Evolutionary conservation across 78 protist species (phyloP).

Genomic region (Dictyostelium purpureum): DNA sequence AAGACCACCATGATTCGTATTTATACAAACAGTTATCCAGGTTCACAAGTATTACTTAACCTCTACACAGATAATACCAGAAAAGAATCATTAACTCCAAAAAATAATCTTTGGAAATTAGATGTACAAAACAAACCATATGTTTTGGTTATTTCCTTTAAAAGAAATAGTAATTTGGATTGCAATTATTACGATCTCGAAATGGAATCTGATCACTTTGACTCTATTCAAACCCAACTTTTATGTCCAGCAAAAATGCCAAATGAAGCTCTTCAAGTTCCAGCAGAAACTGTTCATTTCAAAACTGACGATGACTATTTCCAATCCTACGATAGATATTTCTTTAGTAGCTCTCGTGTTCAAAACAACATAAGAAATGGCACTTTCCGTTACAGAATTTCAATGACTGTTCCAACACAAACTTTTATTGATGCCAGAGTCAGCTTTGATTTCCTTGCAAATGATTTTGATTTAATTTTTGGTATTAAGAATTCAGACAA

Average conservation of each 20-base stretch:
- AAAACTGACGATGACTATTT: conserved; percentile 11
- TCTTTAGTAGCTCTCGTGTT: not conserved
- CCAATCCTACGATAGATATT: not conserved
- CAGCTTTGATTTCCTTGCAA: conserved; percentile 55
- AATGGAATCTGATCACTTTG: not conserved
- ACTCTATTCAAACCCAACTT: not conserved
- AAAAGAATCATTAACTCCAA: not conserved
- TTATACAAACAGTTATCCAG: not conserved
- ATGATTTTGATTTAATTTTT: conserved; percentile 24
- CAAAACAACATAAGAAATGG: not conserved
- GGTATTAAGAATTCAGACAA: not conserved
- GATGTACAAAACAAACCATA: conserved; percentile 31
- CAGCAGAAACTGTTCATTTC: conserved; percentile 5
- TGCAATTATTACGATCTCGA: conserved; percentile 51
- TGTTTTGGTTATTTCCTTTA: conserved; percentile 15
- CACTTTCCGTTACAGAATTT: conserved; percentile 29
- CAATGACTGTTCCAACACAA: not conserved
- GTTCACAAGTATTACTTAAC: too few species aligned
- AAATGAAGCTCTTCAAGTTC: conserved; percentile 54
- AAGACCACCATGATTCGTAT: conserved; percentile 13
- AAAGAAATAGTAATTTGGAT: not conserved
- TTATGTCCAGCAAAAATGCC: conserved; percentile 46
- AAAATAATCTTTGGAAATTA: conserved; percentile 23
- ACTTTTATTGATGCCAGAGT: not conserved
- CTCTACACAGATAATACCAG: too few species aligned